Evolutionary conservation across 2,329 filamentous ascomycete genomes (phyloP).

Genomic region (Fusarium subglutinans): DNA sequence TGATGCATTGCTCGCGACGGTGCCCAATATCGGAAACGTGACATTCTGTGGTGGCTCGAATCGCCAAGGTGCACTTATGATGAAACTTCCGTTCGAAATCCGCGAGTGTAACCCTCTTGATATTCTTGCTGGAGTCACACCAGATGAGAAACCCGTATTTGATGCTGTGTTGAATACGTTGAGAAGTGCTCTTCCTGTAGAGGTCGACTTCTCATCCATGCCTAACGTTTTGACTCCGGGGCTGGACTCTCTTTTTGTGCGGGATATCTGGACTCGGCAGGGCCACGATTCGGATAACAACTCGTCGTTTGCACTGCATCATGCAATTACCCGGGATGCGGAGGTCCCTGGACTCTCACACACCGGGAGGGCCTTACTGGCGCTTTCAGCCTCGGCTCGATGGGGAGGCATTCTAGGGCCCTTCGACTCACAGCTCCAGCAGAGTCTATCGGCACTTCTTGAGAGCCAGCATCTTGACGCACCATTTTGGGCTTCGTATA

Average conservation of each 20-base stretch:
- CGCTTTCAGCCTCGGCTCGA: conserved; percentile 75
- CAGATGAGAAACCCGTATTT: conserved; percentile 44
- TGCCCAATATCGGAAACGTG: conserved; percentile 76
- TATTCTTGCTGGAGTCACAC: conserved; percentile 44
- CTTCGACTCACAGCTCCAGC: conserved; percentile 56
- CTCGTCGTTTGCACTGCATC: conserved; percentile 76
- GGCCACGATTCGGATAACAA: conserved; percentile 63
- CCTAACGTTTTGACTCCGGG: conserved; percentile 56
- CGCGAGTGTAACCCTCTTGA: conserved; percentile 73
- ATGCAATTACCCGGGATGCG: conserved; percentile 74
- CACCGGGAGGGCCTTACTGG: conserved; percentile 74
- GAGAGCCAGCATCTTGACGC: conserved; percentile 49
- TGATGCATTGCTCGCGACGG: conserved; percentile 73
- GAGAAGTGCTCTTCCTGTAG: conserved; percentile 53
- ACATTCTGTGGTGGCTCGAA: conserved; percentile 91
- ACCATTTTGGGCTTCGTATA: conserved; percentile 63
- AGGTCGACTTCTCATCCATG: conserved; percentile 47
- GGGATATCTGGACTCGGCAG: conserved; percentile 61
- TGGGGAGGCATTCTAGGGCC: conserved; percentile 72
- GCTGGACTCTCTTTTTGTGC: conserved; percentile 56
- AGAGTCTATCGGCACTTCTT: conserved; percentile 55
- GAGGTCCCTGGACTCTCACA: conserved; percentile 79
- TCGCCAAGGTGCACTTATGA: conserved; percentile 82
- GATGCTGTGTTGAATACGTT: conserved; percentile 52
- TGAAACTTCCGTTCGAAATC: conserved; percentile 67